Percentiles rank a stretch among this genome's conserved stretches.
Conservation (phyloP, 176 grass and related monocot genomes). For the Avena atlantica region DNA sequence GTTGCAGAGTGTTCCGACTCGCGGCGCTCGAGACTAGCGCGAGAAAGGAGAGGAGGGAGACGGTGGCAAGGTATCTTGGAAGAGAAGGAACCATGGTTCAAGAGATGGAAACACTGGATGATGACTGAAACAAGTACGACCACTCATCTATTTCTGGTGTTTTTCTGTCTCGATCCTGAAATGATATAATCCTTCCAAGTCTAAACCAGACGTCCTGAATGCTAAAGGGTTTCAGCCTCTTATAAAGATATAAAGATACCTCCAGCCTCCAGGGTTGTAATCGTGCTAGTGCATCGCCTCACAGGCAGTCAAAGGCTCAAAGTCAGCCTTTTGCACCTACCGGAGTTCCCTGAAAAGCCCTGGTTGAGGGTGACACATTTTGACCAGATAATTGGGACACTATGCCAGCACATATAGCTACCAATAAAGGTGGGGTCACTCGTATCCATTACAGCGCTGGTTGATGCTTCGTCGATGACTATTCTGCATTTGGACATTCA, state of each 20-base stretch:
- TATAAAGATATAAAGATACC: background rate
- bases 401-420: background rate
- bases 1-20: constrained; percentile 26
- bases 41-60: constrained; percentile 25
- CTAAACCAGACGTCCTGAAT: background rate
- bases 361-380: constrained; percentile 8
- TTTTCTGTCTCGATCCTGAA: background rate
- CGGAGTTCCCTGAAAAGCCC: background rate
- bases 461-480: constrained; percentile 1
- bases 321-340: background rate
- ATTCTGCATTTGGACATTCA: background rate
- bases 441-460: background rate
- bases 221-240: background rate
- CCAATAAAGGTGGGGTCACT: background rate
- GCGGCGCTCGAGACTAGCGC: background rate
- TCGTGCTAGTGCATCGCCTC: background rate
- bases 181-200: background rate
- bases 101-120: background rate
- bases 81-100: background rate
- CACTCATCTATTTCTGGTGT: background rate
- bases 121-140: background rate
- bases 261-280: background rate
- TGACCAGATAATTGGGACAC: background rate
- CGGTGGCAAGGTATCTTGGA: background rate
- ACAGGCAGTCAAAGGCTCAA: background rate